These are phyloP conservation scores for Gossypium stocksii DNA, from an alignment of 345 rosid species.

Conservation along the genomic window DNA sequence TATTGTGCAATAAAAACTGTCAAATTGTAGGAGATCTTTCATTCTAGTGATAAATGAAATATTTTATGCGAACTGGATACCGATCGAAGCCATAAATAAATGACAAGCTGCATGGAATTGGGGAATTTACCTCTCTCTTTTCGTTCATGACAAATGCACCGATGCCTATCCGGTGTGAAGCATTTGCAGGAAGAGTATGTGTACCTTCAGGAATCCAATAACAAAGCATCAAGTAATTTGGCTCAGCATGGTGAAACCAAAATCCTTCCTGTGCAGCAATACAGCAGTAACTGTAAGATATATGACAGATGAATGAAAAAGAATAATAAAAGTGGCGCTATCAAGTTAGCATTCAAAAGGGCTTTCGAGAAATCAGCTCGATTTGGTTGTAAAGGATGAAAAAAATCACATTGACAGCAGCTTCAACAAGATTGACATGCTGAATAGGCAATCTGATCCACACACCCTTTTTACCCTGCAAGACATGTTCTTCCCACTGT, in stretches of 20 bases:
- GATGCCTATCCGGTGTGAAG: conserved; percentile 69
- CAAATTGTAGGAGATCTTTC: neutral
- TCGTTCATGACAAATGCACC: conserved; percentile 77
- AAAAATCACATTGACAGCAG: conserved; percentile 59
- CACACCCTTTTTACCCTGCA: conserved; percentile 80
- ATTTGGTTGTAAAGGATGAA: neutral
- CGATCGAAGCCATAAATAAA: neutral
- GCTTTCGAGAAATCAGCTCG: conserved; percentile 2
- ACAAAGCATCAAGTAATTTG: conserved; percentile 70
- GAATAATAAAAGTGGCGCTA: neutral
- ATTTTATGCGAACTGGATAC: neutral
- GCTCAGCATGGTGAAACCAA: conserved; percentile 91
- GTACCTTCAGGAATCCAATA: conserved; percentile 69
- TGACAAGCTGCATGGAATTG: neutral
- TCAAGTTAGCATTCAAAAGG: neutral
- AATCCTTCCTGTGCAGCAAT: conserved; percentile 69
- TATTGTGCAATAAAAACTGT: neutral
- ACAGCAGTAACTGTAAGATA: neutral
- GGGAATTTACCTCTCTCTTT: conserved; percentile 59
- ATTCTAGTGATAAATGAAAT: neutral
- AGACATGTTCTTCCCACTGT: neutral
- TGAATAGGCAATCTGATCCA: conserved; percentile 84
- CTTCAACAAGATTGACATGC: conserved; percentile 58
- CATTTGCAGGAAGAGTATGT: conserved; percentile 76
- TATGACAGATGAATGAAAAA: neutral